Conservation (phyloP, 176 grass and related monocot species). For the Pharus latifolius region DNA sequence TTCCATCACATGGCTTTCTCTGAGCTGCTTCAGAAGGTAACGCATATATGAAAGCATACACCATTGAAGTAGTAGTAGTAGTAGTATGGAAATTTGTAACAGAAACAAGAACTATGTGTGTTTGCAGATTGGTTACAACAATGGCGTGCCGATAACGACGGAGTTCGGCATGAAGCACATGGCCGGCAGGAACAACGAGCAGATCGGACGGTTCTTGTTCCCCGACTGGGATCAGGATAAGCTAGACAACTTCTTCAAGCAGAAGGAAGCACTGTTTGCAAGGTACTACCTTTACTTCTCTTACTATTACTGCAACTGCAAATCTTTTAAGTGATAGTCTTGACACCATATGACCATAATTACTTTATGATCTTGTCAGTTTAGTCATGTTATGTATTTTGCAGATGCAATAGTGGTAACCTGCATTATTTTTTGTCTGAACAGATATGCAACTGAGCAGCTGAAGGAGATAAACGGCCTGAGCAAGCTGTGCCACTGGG, state of each 20-base stretch:
- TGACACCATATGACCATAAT: too few species aligned
- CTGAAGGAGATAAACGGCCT: constrained; percentile 57
- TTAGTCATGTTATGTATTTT: too few species aligned
- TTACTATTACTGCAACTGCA: too few species aligned
- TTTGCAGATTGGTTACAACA: constrained; percentile 56
- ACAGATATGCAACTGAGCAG: constrained; percentile 38
- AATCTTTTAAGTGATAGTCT: too few species aligned
- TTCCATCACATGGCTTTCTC: constrained; percentile 64
- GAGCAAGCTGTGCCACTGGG: constrained; percentile 46
- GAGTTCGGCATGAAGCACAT: constrained; percentile 74
- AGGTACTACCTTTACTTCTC: constrained; percentile 9
- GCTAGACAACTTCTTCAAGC: constrained; percentile 45
- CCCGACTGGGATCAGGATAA: constrained; percentile 44
- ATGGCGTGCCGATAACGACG: constrained; percentile 53
- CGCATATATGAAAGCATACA: too few species aligned
- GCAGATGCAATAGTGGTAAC: too few species aligned
- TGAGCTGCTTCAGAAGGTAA: constrained; percentile 46
- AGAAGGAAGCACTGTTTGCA: constrained; percentile 70
- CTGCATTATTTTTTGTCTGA: too few species aligned
- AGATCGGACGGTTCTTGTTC: constrained; percentile 57
- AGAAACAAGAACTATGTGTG: too few species aligned
- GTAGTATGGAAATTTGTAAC: too few species aligned
- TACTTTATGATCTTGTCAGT: too few species aligned
- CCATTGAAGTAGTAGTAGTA: too few species aligned
- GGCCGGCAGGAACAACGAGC: constrained; percentile 56